Evolutionary conservation across 768 basidiomycete species (phyloP).

Genomic region (Suillus occidentalis): DNA sequence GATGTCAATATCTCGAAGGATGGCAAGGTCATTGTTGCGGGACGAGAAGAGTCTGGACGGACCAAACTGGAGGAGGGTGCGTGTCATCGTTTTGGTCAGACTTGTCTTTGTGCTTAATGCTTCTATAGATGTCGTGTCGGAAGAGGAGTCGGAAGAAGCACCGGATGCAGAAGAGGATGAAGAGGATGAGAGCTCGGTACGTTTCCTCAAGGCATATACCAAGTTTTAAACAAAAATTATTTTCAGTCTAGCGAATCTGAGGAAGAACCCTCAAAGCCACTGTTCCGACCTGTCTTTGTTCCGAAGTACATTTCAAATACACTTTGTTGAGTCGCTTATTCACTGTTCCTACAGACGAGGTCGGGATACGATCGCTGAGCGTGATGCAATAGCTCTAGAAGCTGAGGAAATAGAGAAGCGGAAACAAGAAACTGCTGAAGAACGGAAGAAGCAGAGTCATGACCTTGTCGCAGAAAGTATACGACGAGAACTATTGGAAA

Average conservation of each 20-base stretch:
- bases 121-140: constrained; percentile 25
- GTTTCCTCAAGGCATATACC: constrained; percentile 16
- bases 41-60: constrained; percentile 74
- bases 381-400: constrained; percentile 65
- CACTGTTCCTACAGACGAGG: constrained; percentile 52
- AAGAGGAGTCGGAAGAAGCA: constrained; percentile 44
- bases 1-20: constrained; percentile 81
- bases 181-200: constrained; percentile 42
- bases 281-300: constrained; percentile 91
- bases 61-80: constrained; percentile 60
- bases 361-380: constrained; percentile 70
- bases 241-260: constrained; percentile 82
- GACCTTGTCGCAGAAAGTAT: constrained; percentile 95
- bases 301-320: constrained; percentile 67
- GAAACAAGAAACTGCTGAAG: constrained; percentile 75
- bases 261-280: constrained; percentile 70
- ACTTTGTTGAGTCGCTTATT: constrained; percentile 2
- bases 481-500: constrained; percentile 85
- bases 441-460: constrained; percentile 85
- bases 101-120: constrained; percentile 9
- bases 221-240: constrained; percentile 20
- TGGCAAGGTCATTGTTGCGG: constrained; percentile 79
- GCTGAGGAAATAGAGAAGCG: constrained; percentile 71
- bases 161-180: constrained; percentile 34
- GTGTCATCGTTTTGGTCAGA: constrained; percentile 22